phyloP scores from a whole-genome alignment of 1,284 basidiomycete genomes.

The Apiotrichum akiyoshidainum region DNA sequence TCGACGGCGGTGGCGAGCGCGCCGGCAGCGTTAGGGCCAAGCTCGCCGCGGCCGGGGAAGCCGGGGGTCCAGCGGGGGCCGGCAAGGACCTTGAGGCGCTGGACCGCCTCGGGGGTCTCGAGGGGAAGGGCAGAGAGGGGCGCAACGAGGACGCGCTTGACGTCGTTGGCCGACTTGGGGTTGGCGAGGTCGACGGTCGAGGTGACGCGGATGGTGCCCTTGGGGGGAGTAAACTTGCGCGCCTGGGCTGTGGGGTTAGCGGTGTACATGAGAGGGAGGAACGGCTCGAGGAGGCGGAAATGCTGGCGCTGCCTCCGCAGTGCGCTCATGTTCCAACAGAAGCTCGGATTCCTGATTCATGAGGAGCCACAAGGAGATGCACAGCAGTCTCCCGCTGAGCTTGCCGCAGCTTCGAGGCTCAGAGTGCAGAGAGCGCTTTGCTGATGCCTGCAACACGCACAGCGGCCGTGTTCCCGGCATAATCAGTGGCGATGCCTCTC shows the following conservation, averaged over 20 bases:
- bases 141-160: constrained; percentile 67
- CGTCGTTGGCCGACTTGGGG: constrained; percentile 60
- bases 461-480: no score
- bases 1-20: neutral
- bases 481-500: no score
- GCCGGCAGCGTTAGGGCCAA: constrained; percentile 43
- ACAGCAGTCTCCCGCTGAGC: no score
- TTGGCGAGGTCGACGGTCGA: constrained; percentile 73
- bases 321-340: no score
- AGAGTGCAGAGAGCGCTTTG: no score
- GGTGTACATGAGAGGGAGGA: no score
- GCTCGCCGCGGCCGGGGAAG: constrained; percentile 54
- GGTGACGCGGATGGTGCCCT: constrained; percentile 61
- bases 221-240: constrained; percentile 67
- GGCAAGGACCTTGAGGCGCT: constrained; percentile 76
- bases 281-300: no score
- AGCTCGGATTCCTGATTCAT: no score
- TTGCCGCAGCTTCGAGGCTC: no score
- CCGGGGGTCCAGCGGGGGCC: constrained; percentile 75
- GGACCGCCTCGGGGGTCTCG: constrained; percentile 60
- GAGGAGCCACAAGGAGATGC: no score
- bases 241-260: constrained; percentile 60
- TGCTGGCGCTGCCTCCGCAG: no score
- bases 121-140: constrained; percentile 70
- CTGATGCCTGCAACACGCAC: no score